phyloP scores from a whole-genome alignment of 345 rosid species.

The Corchorus olitorius region DNA sequence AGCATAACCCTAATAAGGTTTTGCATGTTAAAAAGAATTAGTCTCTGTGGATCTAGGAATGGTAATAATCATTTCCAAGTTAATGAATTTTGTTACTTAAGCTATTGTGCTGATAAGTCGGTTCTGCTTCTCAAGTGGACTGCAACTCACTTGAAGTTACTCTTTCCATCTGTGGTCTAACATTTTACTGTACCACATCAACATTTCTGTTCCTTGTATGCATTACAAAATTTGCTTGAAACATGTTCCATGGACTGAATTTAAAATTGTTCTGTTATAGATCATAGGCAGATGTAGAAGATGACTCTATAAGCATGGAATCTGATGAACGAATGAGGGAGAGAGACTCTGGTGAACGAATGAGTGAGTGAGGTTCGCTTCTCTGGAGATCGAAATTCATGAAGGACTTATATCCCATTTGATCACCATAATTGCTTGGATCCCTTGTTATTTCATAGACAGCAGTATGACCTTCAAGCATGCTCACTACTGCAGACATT shows the following conservation, averaged over 20 bases:
- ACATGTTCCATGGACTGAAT: neutral
- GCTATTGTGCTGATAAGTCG: neutral
- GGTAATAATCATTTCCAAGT: neutral
- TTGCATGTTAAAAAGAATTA: neutral
- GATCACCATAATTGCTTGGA: constrained; percentile 24
- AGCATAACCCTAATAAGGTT: neutral
- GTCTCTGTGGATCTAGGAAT: neutral
- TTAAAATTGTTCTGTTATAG: too few species aligned
- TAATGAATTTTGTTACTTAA: neutral
- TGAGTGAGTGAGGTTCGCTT: neutral
- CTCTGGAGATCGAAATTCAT: neutral
- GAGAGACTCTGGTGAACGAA: neutral
- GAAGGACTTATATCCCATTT: constrained; percentile 28
- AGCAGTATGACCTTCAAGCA: constrained; percentile 44
- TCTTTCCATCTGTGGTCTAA: neutral
- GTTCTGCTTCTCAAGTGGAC: neutral
- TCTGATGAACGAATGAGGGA: neutral
- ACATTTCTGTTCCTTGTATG: neutral
- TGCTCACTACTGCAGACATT: constrained; percentile 55
- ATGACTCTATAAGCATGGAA: neutral
- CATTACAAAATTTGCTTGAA: neutral
- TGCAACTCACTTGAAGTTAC: neutral
- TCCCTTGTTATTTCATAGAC: constrained; percentile 28
- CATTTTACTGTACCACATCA: neutral
- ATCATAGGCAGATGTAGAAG: constrained; percentile 10